Conservation (phyloP, 2,329 filamentous ascomycete genomes). For the Talaromyces sp. region DNA sequence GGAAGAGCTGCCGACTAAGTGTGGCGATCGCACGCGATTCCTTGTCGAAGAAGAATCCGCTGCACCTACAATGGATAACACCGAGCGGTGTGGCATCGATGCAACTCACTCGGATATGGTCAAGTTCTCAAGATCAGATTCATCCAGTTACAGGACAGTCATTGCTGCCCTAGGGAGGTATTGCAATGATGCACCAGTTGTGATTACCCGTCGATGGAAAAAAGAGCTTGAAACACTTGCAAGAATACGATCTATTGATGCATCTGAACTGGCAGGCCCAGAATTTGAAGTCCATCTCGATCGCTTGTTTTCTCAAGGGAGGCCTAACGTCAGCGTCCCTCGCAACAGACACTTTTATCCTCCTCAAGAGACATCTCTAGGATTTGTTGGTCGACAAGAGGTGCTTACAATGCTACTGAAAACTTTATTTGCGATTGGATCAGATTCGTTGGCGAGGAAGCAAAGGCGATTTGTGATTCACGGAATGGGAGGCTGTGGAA, state of each 20-base stretch:
- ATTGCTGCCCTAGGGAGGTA: constrained; percentile 22
- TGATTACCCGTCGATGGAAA: constrained; percentile 2
- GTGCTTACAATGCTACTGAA: not conserved
- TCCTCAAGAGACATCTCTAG: not conserved
- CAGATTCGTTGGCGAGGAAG: not conserved
- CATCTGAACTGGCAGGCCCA: not conserved
- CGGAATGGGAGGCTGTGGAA: constrained; percentile 41
- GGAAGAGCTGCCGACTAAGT: constrained; percentile 29
- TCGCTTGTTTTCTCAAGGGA: not conserved
- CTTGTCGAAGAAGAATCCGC: constrained; percentile 28
- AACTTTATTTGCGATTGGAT: not conserved
- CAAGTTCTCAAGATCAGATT: constrained; percentile 21
- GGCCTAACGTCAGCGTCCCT: not conserved
- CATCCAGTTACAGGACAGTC: constrained; percentile 25
- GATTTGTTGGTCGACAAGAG: not conserved
- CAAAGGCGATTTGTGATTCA: constrained; percentile 35
- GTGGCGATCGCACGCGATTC: constrained; percentile 29
- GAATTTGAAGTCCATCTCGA: constrained; percentile 1
- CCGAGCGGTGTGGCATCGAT: constrained; percentile 31
- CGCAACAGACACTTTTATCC: not conserved
- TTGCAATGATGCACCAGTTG: constrained; percentile 5
- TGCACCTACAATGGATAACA: constrained; percentile 26
- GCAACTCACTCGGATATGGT: constrained; percentile 27
- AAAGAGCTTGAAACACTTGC: not conserved
- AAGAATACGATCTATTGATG: constrained; percentile 2